A percentile compares a stretch with the other conserved stretches of the same genome.
Conservation (phyloP, 495 filamentous ascomycete genomes). For the Parathielavia appendiculata region DNA sequence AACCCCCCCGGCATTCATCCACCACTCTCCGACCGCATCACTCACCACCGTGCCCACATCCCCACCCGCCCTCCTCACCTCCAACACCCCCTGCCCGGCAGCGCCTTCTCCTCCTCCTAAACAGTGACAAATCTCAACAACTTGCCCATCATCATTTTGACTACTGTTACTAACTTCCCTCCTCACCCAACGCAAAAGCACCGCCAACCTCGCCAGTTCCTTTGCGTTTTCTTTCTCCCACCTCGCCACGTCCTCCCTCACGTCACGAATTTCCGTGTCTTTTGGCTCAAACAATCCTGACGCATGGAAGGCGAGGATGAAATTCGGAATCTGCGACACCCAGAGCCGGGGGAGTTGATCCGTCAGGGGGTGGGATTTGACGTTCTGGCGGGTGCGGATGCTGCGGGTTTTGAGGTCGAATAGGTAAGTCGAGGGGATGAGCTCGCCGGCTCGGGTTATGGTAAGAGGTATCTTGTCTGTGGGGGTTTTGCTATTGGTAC, state of each 20-base stretch:
- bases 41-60: constrained; percentile 16
- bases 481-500: too few relatives aligned
- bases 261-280: constrained; percentile 45
- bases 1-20: not conserved
- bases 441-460: constrained; percentile 20
- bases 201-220: constrained; percentile 36
- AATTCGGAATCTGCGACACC: constrained; percentile 56
- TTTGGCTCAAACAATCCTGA: constrained; percentile 45
- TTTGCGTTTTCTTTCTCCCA: constrained; percentile 50
- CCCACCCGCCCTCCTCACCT: constrained; percentile 14
- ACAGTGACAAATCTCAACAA: constrained; percentile 17
- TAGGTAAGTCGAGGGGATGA: constrained; percentile 46
- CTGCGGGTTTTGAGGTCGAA: constrained; percentile 66
- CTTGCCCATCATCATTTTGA: not conserved
- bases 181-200: constrained; percentile 45
- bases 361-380: constrained; percentile 23
- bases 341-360: constrained; percentile 55
- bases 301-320: constrained; percentile 57
- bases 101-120: not conserved
- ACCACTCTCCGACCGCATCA: constrained; percentile 3
- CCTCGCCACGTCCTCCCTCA: constrained; percentile 39
- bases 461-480: constrained; percentile 5
- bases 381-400: constrained; percentile 27
- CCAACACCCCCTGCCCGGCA: constrained; percentile 14
- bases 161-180: constrained; percentile 10